A percentile compares a stretch with the other conserved stretches of the same genome.
phyloP scores from a whole-genome alignment of 164 flowering plant species.

The Sextonia rubra region DNA sequence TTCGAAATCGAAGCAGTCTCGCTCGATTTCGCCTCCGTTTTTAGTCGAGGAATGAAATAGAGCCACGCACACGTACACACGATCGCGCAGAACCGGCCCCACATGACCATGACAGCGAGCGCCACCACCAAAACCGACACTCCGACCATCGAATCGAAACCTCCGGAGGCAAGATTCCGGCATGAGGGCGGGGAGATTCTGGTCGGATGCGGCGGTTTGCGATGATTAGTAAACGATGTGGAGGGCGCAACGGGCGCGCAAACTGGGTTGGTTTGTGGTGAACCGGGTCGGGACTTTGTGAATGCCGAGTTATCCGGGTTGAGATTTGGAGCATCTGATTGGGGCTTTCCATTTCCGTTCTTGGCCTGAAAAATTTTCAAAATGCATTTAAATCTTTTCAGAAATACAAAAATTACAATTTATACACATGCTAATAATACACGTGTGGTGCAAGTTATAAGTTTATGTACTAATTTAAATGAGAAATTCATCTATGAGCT shows the following conservation, averaged over 20 bases:
- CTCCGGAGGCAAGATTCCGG: not conserved
- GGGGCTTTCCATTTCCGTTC: not conserved
- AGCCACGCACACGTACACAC: constrained; percentile 49
- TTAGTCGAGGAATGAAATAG: constrained; percentile 31
- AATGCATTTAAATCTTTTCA: too few relatives aligned
- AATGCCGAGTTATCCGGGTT: constrained; percentile 4
- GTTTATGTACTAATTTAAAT: too few relatives aligned
- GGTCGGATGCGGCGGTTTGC: not conserved
- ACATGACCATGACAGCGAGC: constrained; percentile 36
- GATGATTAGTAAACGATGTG: not conserved
- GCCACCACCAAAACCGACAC: constrained; percentile 42
- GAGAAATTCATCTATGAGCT: too few relatives aligned
- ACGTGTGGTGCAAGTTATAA: too few relatives aligned
- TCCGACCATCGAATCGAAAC: constrained; percentile 34
- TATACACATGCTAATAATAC: too few relatives aligned
- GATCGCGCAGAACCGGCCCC: constrained; percentile 59
- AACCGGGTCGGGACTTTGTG: constrained; percentile 7
- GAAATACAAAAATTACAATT: too few relatives aligned
- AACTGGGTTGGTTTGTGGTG: not conserved
- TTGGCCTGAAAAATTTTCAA: constrained; percentile 11
- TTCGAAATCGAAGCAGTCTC: not conserved
- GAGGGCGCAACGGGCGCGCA: not conserved
- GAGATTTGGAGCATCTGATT: not conserved
- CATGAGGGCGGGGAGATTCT: not conserved
- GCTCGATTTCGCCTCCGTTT: not conserved